phyloP scores from a whole-genome alignment of 768 basidiomycete species.

The Candolleomyces aberdarensis region DNA sequence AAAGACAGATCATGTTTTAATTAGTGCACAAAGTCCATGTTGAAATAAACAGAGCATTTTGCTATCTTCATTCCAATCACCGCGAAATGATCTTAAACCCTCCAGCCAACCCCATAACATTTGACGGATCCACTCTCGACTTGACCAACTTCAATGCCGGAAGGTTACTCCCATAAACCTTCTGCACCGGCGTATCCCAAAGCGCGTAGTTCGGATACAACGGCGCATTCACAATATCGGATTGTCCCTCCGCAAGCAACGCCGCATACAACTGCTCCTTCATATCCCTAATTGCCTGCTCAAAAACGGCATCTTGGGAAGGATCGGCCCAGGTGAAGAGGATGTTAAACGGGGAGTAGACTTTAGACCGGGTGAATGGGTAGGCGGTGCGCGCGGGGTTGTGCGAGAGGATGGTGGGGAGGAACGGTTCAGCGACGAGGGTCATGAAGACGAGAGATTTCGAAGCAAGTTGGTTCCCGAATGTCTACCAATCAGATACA shows the following conservation, averaged over 20 bases:
- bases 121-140: conserved; percentile 46
- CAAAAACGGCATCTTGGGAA: conserved; percentile 36
- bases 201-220: conserved; percentile 64
- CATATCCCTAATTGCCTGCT: conserved; percentile 38
- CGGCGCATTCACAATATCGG: conserved; percentile 29
- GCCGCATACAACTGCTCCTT: conserved; percentile 35
- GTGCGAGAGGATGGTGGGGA: conserved; percentile 38
- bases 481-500: conserved; percentile 32
- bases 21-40: no score
- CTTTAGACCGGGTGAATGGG: conserved; percentile 37
- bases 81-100: conserved; percentile 44
- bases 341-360: conserved; percentile 45
- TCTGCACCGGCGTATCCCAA: conserved; percentile 44
- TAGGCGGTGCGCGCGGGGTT: conserved; percentile 40
- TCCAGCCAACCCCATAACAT: conserved; percentile 64
- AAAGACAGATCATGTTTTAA: no score
- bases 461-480: conserved; percentile 32
- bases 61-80: no score
- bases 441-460: conserved; percentile 32
- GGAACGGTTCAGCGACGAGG: conserved; percentile 53
- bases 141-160: conserved; percentile 38
- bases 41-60: no score
- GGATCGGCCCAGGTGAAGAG: conserved; percentile 41
- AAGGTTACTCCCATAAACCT: conserved; percentile 52
- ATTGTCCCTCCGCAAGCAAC: conserved; percentile 39